These are phyloP conservation scores for Saccharomycopsis schoenii DNA, from an alignment of 805 yeast species.

Conservation along the genomic window DNA sequence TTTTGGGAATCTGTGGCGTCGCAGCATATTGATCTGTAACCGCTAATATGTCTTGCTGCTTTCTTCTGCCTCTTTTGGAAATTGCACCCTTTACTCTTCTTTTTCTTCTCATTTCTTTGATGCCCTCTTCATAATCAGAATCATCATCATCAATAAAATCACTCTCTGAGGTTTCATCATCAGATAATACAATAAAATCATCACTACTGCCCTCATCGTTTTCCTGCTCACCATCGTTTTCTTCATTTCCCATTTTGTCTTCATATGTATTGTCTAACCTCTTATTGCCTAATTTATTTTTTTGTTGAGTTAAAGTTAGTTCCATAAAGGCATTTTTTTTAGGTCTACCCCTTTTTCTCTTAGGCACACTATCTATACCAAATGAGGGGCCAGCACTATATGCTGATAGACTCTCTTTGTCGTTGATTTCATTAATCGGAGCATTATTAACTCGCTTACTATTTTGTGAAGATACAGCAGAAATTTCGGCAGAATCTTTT, in stretches of 20 bases:
- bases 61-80: background rate
- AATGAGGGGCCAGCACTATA: too few species aligned
- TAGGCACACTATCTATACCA: background rate
- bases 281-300: slow-evolving; percentile 20
- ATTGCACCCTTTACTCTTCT: background rate
- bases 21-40: background rate
- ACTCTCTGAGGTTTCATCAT: background rate
- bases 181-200: background rate
- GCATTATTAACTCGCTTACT: background rate
- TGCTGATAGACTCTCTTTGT: background rate
- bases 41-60: background rate
- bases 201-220: background rate
- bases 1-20: background rate
- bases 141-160: background rate
- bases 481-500: background rate
- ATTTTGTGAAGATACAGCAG: background rate
- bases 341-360: slow-evolving; percentile 16
- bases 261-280: background rate
- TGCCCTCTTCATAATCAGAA: background rate
- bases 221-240: background rate
- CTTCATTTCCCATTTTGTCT: too few species aligned
- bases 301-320: slow-evolving; percentile 25
- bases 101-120: background rate
- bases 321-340: slow-evolving; percentile 23
- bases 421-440: background rate